Base-by-base conservation (phyloP, 139 green algal species). In the Picochlorum costavermella region DNA sequence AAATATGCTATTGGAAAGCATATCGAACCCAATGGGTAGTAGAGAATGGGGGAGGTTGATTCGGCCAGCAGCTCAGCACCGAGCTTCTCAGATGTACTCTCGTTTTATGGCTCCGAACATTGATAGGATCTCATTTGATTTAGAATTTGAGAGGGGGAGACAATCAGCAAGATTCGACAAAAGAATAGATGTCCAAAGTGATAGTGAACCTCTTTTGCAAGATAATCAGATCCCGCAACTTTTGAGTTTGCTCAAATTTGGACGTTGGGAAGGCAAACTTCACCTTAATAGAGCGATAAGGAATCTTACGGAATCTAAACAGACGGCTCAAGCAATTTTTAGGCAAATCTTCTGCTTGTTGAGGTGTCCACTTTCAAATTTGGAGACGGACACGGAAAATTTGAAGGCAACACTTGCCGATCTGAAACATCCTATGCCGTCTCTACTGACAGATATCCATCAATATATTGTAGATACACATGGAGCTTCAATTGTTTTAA, bases 301-400 rank as follows among this genome's bases (percentile, higher is more conserved):
- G n/a, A 11, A 53, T 53, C 12, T 53, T 1, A 28, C 17, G 16
- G 46, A 53, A 23, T 53, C 46, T 26, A 53, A 23, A 23, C 17
- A 53, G 1, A 28, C n/a, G n/a, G 46, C 46, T 28, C 16, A 53
- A 23, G 16, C 46, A 20, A 53, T 53, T 28, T 53, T 53, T 26
- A 28, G 46, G 17, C 46, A 53, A 53, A 53, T 53, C n/a, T 23
- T 53, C n/a, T 53, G 46, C 46, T 25, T 53, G 20, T 14, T 53
- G 46, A 53, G 46, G n/a, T 53, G 46, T 2, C 46, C 46, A 1
- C 16, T 53, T 28, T 53, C 46, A 28, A 53, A 20, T 28, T 25
- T 23, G n/a, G 46, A 53, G 46, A 20, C 16, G 20, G 1, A 23
- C n/a, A 28, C n/a, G 6, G 46, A 53, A 28, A 20, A 28, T 53